Conservation (phyloP, 495 filamentous ascomycete genomes). For the Barbatosphaeria neglecta region DNA sequence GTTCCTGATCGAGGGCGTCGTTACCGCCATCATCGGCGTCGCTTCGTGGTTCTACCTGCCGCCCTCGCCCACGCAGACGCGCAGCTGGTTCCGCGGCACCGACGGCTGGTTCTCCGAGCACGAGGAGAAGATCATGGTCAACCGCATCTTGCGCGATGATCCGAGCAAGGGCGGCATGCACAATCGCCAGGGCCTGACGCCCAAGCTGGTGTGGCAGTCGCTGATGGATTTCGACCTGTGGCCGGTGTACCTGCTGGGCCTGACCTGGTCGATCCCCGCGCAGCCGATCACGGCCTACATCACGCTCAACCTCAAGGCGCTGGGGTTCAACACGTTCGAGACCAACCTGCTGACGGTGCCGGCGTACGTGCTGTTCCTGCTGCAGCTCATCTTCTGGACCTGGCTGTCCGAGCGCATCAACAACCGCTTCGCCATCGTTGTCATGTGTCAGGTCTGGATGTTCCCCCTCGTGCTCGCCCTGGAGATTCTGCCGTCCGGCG, state of each 20-base stretch:
- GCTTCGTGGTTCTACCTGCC: conserved; percentile 46
- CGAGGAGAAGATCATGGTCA: conserved; percentile 58
- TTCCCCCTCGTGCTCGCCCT: conserved; percentile 42
- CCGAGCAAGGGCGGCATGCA: conserved; percentile 50
- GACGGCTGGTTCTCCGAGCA: conserved; percentile 53
- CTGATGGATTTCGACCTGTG: conserved; percentile 61
- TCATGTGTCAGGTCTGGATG: conserved; percentile 42
- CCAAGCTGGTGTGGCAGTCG: conserved; percentile 43
- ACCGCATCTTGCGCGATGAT: conserved; percentile 58
- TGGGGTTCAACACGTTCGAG: conserved; percentile 56
- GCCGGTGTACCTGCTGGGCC: conserved; percentile 54
- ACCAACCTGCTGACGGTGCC: conserved; percentile 63
- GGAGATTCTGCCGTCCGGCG: conserved; percentile 22
- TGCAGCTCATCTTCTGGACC: conserved; percentile 30
- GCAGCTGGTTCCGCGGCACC: conserved; percentile 47
- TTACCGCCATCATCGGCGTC: conserved; percentile 31
- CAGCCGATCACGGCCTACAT: conserved; percentile 45
- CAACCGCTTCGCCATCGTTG: conserved; percentile 37
- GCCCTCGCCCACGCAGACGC: conserved; percentile 54
- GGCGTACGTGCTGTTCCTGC: conserved; percentile 20
- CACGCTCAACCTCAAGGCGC: conserved; percentile 44
- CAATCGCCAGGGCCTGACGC: conserved; percentile 48
- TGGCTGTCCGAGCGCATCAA: conserved; percentile 46
- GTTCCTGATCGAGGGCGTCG: conserved; percentile 40
- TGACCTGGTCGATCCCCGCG: conserved; percentile 44